These are phyloP conservation scores for Thymus quinquecostatus DNA, from an alignment of 257 asterid genomes.

Conservation along the genomic window DNA sequence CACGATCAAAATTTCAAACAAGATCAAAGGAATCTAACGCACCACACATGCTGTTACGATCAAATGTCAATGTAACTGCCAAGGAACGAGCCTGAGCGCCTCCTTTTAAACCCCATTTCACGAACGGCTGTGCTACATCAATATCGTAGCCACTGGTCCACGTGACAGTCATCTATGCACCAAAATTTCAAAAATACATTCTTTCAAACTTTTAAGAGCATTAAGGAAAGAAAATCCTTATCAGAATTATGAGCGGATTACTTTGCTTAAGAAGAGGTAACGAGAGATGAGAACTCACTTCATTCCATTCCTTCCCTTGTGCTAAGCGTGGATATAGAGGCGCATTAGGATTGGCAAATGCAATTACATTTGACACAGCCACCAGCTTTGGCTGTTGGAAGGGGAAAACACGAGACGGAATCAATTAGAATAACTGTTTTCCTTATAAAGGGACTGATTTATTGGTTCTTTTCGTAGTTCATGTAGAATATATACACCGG, in stretches of 20 bases:
- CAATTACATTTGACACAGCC: slow-evolving; percentile 61
- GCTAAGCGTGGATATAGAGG: slow-evolving; percentile 97
- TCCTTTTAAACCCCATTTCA: slow-evolving; percentile 84
- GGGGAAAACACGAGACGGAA: neutral
- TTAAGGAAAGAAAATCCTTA: neutral
- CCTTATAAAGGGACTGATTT: too few species aligned
- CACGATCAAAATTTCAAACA: slow-evolving; percentile 3
- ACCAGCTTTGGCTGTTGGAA: slow-evolving; percentile 79
- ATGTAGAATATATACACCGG: too few species aligned
- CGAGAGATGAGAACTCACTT: slow-evolving; percentile 52
- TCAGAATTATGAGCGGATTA: neutral
- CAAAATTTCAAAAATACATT: slow-evolving; percentile 29
- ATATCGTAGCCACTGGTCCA: slow-evolving; percentile 92
- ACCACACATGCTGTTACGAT: slow-evolving; percentile 90
- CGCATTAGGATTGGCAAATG: slow-evolving; percentile 83
- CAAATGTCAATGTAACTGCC: slow-evolving; percentile 86
- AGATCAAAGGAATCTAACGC: slow-evolving; percentile 31
- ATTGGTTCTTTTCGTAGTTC: too few species aligned
- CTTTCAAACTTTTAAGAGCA: neutral
- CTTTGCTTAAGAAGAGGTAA: neutral
- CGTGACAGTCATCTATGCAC: slow-evolving; percentile 84
- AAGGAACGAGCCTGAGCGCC: slow-evolving; percentile 57
- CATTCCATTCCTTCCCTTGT: slow-evolving; percentile 89
- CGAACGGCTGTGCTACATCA: slow-evolving; percentile 69
- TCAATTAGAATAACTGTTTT: neutral